These are phyloP conservation scores for Globisporangium polare DNA, from an alignment of 352 stramenopile genomes.

Conservation along the genomic window DNA sequence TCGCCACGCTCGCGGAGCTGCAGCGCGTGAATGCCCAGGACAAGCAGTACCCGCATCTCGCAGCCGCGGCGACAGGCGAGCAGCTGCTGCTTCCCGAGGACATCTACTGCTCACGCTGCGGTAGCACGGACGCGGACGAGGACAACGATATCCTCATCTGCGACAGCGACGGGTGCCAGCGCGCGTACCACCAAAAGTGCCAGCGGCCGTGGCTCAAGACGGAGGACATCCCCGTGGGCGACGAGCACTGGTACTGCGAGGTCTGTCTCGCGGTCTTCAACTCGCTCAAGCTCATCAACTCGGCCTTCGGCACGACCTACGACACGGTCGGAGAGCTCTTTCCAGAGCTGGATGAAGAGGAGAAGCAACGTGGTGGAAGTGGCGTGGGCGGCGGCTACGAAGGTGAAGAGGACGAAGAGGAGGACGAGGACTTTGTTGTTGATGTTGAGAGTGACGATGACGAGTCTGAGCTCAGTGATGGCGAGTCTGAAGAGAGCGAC, in stretches of 20 bases:
- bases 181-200: constrained; percentile 80
- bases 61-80: constrained; percentile 23
- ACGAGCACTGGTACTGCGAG: constrained; percentile 79
- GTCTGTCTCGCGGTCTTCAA: constrained; percentile 76
- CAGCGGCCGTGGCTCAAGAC: constrained; percentile 59
- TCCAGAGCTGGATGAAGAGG: constrained; percentile 33
- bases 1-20: constrained; percentile 42
- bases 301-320: constrained; percentile 66
- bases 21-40: constrained; percentile 37
- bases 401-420: constrained; percentile 26
- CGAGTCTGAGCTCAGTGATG: constrained; percentile 14
- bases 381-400: constrained; percentile 1
- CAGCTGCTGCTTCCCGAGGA: constrained; percentile 25
- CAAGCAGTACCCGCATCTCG: constrained; percentile 43
- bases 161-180: constrained; percentile 65
- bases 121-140: constrained; percentile 48
- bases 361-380: constrained; percentile 20
- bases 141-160: constrained; percentile 87
- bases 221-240: constrained; percentile 53
- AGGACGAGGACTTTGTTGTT: constrained; percentile 51
- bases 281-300: constrained; percentile 77
- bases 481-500: constrained; percentile 13
- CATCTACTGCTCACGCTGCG: constrained; percentile 79
- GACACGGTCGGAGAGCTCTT: constrained; percentile 45
- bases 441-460: constrained; percentile 28